These are phyloP conservation scores for Saccharomycopsis capsularis DNA, from an alignment of 805 yeast species.

Conservation along the genomic window DNA sequence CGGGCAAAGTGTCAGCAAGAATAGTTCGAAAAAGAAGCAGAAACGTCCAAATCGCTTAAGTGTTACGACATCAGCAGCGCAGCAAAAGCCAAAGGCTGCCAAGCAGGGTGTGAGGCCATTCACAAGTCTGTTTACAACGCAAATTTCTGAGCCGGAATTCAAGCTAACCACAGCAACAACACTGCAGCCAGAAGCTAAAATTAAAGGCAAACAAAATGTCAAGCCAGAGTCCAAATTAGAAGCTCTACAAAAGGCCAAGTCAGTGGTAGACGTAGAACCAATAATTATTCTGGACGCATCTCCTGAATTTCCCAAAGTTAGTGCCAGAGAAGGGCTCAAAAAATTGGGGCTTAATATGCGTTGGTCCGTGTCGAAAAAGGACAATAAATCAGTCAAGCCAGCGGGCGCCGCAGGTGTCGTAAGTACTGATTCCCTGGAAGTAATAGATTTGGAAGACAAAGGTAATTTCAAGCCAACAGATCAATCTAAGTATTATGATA, in stretches of 20 bases:
- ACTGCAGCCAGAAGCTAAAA: too few species aligned
- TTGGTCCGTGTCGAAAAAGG: too few species aligned
- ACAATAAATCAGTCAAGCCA: background rate
- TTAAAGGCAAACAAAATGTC: too few species aligned
- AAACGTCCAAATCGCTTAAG: too few species aligned
- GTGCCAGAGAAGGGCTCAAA: slow-evolving; percentile 10
- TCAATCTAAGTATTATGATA: slow-evolving; percentile 13
- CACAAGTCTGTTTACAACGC: too few species aligned
- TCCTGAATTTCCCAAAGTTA: background rate
- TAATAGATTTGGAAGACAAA: background rate
- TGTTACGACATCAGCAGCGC: background rate
- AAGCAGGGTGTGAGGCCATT: too few species aligned
- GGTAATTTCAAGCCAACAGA: slow-evolving; percentile 15
- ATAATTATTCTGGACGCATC: too few species aligned
- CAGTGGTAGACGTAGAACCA: too few species aligned
- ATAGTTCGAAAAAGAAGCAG: background rate
- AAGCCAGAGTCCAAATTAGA: too few species aligned
- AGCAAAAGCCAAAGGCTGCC: background rate
- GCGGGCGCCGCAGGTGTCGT: background rate
- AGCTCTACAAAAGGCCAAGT: too few species aligned
- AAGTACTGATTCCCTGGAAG: background rate
- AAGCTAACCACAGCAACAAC: too few species aligned
- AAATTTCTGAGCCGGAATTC: background rate
- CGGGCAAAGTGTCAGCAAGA: slow-evolving; percentile 2
- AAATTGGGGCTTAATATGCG: slow-evolving; percentile 9